Percentiles rank a stretch among this genome's conserved stretches.
phyloP scores from a whole-genome alignment of 768 basidiomycete genomes.

The Suillus fuscotomentosus region DNA sequence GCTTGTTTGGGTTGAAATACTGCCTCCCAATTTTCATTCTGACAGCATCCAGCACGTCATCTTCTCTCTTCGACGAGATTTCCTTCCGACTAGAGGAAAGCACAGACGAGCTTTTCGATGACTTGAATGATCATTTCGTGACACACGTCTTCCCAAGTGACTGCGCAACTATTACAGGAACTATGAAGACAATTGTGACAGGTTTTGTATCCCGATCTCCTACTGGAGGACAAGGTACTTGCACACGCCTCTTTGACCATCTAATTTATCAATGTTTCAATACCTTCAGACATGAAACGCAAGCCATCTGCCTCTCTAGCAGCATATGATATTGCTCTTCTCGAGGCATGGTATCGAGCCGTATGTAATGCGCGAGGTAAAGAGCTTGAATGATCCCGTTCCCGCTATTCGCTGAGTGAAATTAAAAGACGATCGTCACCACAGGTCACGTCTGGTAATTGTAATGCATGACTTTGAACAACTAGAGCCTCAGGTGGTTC shows the following conservation, averaged over 20 bases:
- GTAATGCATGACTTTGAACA: constrained; percentile 76
- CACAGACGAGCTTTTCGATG: constrained; percentile 22
- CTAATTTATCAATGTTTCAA: background rate
- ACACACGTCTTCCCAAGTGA: constrained; percentile 59
- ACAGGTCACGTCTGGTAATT: constrained; percentile 46
- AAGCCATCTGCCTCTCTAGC: constrained; percentile 53
- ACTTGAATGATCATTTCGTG: constrained; percentile 26
- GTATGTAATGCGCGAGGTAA: constrained; percentile 38
- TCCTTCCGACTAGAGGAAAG: constrained; percentile 34
- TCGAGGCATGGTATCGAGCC: constrained; percentile 59
- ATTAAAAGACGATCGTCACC: constrained; percentile 11
- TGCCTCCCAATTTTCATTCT: background rate
- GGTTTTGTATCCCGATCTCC: constrained; percentile 47
- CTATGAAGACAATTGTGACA: constrained; percentile 55
- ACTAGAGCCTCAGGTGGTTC: constrained; percentile 58
- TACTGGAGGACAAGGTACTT: constrained; percentile 29
- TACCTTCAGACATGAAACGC: constrained; percentile 38
- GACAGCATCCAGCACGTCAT: constrained; percentile 42
- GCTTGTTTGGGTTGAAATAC: background rate
- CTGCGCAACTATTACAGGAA: constrained; percentile 46
- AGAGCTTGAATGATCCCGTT: constrained; percentile 1
- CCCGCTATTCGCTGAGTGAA: constrained; percentile 3
- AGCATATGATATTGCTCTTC: constrained; percentile 57
- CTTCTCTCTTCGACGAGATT: constrained; percentile 47
- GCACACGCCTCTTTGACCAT: constrained; percentile 10